Conservation (phyloP, 2,329 filamentous ascomycete species). For the Achaetomium macrosporum region DNA sequence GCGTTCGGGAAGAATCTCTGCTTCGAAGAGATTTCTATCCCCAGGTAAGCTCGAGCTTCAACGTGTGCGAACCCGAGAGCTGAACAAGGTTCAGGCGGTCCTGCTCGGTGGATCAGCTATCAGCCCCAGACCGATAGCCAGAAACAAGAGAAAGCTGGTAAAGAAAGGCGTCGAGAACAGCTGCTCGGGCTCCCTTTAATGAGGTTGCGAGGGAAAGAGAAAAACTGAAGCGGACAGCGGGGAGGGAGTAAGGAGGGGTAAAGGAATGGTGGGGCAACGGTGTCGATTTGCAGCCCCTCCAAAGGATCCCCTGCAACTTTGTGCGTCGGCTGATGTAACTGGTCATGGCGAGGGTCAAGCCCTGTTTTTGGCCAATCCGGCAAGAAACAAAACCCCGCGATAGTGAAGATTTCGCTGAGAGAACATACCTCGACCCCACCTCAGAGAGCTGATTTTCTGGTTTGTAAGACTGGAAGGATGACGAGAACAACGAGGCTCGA, state of each 20-base stretch:
- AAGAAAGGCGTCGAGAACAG: constrained; percentile 17
- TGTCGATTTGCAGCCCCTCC: constrained; percentile 19
- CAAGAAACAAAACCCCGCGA: constrained; percentile 11
- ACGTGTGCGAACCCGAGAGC: constrained; percentile 16
- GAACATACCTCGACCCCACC: background rate
- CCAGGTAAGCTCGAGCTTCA: constrained; percentile 4
- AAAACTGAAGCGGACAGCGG: constrained; percentile 18
- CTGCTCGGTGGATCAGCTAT: constrained; percentile 23
- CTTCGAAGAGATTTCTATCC: constrained; percentile 23
- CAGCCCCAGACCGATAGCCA: constrained; percentile 24
- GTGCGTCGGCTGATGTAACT: constrained; percentile 25
- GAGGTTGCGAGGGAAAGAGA: constrained; percentile 15
- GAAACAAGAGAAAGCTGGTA: constrained; percentile 19
- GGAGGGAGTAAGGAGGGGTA: constrained; percentile 23
- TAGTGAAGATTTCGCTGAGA: constrained; percentile 1
- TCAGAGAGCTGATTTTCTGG: background rate
- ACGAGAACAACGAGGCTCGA: too few relatives aligned
- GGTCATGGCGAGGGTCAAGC: constrained; percentile 26
- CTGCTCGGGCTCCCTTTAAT: constrained; percentile 20
- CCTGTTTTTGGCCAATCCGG: constrained; percentile 21
- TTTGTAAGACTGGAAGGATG: background rate
- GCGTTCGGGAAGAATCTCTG: constrained; percentile 19
- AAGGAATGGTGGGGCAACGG: constrained; percentile 22
- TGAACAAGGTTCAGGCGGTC: constrained; percentile 19
- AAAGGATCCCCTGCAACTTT: constrained; percentile 19